These are phyloP conservation scores for Oryza brachyantha DNA, from an alignment of 176 grass and related monocot genomes.

Conservation along the genomic window DNA sequence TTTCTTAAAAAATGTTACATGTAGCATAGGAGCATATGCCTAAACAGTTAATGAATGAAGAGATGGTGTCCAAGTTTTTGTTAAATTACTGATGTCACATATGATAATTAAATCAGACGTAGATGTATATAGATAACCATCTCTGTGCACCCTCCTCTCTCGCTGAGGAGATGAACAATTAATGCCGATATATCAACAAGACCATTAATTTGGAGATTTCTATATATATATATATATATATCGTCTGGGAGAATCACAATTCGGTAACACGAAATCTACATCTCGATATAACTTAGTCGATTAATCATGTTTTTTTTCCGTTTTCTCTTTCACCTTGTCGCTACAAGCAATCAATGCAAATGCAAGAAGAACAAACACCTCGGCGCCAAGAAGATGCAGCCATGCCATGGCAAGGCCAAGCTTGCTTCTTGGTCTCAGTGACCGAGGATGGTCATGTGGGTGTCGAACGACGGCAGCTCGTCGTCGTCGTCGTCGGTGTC, in stretches of 20 bases:
- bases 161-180: too few relatives aligned
- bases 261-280: background rate
- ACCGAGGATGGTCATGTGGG: constrained; percentile 48
- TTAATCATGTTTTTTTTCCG: too few relatives aligned
- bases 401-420: too few relatives aligned
- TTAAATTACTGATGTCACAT: too few relatives aligned
- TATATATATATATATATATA: too few relatives aligned
- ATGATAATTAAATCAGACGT: too few relatives aligned
- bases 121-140: too few relatives aligned
- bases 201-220: background rate
- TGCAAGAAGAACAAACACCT: background rate
- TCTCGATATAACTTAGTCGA: background rate
- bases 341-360: constrained; percentile 7
- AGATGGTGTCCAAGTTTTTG: too few relatives aligned
- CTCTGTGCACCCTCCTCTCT: background rate
- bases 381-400: background rate
- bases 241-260: background rate
- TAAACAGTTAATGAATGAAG: too few relatives aligned
- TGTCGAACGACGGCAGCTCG: constrained; percentile 45
- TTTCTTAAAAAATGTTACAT: too few relatives aligned
- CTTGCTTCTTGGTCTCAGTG: constrained; percentile 17
- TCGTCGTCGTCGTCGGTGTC: constrained; percentile 26
- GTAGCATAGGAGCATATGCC: too few relatives aligned
- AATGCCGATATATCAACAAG: too few relatives aligned
- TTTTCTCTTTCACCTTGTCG: background rate